Conservation (phyloP, 2,329 filamentous ascomycete species). For the Venturia pyrina region DNA sequence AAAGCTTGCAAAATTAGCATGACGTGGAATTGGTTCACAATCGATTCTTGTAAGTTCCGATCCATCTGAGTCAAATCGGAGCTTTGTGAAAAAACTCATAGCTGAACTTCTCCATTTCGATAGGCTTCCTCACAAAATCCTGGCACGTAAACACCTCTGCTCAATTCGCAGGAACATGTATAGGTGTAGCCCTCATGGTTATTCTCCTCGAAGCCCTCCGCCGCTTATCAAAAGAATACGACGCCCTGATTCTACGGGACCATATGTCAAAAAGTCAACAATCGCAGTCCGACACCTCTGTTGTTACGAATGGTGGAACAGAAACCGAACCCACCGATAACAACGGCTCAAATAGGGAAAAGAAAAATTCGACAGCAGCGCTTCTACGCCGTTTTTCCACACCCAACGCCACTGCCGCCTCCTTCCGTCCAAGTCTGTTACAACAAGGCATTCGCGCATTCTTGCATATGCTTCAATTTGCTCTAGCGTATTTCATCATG, state of each 20-base stretch:
- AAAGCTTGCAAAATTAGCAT: constrained; percentile 40
- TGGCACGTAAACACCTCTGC: constrained; percentile 64
- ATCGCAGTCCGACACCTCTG: neutral
- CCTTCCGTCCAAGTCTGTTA: constrained; percentile 44
- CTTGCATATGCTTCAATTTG: constrained; percentile 62
- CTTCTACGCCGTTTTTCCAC: neutral
- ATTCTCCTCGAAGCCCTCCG: constrained; percentile 63
- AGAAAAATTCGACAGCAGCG: neutral
- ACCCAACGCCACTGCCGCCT: neutral
- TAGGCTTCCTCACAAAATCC: constrained; percentile 53
- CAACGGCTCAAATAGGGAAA: neutral
- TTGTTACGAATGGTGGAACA: neutral
- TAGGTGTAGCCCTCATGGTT: constrained; percentile 66
- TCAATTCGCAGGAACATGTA: constrained; percentile 72
- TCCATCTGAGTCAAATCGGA: constrained; percentile 19
- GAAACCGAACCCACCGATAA: neutral
- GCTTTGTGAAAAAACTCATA: no score
- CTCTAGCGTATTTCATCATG: constrained; percentile 72
- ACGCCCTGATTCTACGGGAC: constrained; percentile 49
- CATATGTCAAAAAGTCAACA: constrained; percentile 28
- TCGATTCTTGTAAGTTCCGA: neutral
- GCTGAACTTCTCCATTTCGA: neutral
- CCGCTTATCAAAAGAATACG: constrained; percentile 61
- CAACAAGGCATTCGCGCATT: constrained; percentile 59
- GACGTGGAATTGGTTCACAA: constrained; percentile 31